These are phyloP conservation scores for Angomonas ambiguus DNA, from an alignment of 208 protist species.

Conservation along the genomic window DNA sequence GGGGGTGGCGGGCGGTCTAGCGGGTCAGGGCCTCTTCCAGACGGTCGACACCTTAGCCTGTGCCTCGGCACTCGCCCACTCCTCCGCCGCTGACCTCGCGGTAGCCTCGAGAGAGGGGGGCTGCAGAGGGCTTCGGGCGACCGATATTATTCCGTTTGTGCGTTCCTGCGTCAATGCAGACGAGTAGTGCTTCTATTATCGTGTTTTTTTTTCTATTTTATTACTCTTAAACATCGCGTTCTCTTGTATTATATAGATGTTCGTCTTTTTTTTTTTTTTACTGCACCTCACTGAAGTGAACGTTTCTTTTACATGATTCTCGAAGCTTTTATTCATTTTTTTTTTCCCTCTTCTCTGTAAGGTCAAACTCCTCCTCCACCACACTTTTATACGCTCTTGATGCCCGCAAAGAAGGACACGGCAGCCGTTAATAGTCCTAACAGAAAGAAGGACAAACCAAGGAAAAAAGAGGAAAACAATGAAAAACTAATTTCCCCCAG, in stretches of 20 bases:
- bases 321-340: too few relatives aligned
- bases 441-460: background rate
- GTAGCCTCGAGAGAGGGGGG: conserved; percentile 25
- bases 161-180: conserved; percentile 43
- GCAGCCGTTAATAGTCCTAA: background rate
- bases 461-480: background rate
- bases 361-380: background rate
- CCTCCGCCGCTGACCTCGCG: conserved; percentile 64
- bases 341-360: background rate
- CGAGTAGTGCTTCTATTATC: background rate
- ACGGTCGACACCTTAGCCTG: conserved; percentile 42
- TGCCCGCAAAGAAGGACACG: background rate
- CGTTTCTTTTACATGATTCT: background rate
- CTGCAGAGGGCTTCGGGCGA: conserved; percentile 57
- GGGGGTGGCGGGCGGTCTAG: conserved; percentile 48
- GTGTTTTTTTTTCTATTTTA: conserved; percentile 3
- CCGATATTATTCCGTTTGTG: conserved; percentile 47
- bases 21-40: conserved; percentile 29
- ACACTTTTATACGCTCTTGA: background rate
- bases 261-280: background rate
- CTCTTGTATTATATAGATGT: background rate
- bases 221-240: too few relatives aligned
- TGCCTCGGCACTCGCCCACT: conserved; percentile 49
- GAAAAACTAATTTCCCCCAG: conserved; percentile 25
- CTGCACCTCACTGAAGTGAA: too few relatives aligned